Percentiles rank a stretch among this genome's conserved stretches.
phyloP scores from a whole-genome alignment of 129 eudicot species.

The Arctium minus region DNA sequence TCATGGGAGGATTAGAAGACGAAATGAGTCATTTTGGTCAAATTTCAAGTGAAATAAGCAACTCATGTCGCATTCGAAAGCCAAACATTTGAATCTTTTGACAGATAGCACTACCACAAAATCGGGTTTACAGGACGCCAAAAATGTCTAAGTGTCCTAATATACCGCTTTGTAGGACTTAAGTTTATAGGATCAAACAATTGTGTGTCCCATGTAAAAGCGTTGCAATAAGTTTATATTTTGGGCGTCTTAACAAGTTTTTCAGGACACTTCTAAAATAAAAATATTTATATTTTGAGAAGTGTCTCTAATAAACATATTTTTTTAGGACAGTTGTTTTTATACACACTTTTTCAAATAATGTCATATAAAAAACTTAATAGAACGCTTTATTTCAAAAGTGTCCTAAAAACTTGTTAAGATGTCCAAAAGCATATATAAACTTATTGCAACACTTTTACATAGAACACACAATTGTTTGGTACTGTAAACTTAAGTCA shows the following conservation, averaged over 20 bases:
- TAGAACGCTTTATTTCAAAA: background rate
- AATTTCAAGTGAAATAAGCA: background rate
- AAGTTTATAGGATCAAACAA: background rate
- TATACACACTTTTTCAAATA: background rate
- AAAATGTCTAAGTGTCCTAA: background rate
- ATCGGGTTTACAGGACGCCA: background rate
- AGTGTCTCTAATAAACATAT: background rate
- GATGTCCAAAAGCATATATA: background rate
- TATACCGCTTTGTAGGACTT: background rate
- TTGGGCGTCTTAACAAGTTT: background rate
- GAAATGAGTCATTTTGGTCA: background rate
- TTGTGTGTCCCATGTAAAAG: background rate
- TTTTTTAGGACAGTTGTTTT: background rate
- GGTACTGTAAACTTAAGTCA: background rate
- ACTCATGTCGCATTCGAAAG: background rate
- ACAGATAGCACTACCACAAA: background rate
- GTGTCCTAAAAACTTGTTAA: background rate
- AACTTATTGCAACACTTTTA: background rate
- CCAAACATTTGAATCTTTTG: background rate
- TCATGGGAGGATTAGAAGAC: background rate
- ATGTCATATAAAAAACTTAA: background rate
- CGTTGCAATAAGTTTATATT: background rate
- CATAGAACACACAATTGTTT: background rate
- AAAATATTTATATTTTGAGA: background rate
- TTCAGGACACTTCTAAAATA: background rate